A percentile compares a stretch with the other conserved stretches of the same genome.
These are phyloP conservation scores for Pseudozyma thailandica DNA, from an alignment of 1,284 basidiomycete genomes.

Conservation along the genomic window DNA sequence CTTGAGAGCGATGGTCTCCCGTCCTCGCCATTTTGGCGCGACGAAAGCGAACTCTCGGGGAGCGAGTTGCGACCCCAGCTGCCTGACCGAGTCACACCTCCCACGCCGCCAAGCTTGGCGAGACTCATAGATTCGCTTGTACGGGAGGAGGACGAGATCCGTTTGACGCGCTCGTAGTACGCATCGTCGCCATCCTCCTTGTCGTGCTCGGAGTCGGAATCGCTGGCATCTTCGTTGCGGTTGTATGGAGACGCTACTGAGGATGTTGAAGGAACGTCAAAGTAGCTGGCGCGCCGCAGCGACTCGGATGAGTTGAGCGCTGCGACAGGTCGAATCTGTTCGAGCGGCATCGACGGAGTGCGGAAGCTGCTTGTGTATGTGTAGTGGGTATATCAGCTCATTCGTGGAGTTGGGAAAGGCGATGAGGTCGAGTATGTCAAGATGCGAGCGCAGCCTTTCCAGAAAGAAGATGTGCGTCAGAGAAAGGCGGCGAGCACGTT, in stretches of 20 bases:
- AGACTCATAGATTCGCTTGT: slow-evolving; percentile 48
- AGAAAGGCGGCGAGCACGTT: not conserved
- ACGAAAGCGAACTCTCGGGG: slow-evolving; percentile 17
- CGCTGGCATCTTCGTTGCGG: slow-evolving; percentile 21
- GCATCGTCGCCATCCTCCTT: slow-evolving; percentile 24
- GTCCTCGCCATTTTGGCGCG: slow-evolving; percentile 18
- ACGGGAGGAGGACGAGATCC: slow-evolving; percentile 19
- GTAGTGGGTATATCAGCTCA: slow-evolving; percentile 21
- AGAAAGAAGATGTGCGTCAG: not conserved
- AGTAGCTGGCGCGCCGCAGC: slow-evolving; percentile 41
- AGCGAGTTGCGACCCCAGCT: slow-evolving; percentile 53
- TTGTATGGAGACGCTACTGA: slow-evolving; percentile 3
- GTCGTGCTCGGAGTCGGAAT: slow-evolving; percentile 18
- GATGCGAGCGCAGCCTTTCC: not conserved
- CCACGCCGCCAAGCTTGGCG: slow-evolving; percentile 57
- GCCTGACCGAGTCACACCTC: slow-evolving; percentile 59
- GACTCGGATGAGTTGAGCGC: slow-evolving; percentile 48
- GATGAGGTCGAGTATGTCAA: not conserved
- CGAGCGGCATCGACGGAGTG: slow-evolving; percentile 43
- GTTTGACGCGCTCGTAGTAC: slow-evolving; percentile 14
- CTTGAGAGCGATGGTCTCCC: slow-evolving; percentile 18
- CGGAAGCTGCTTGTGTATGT: slow-evolving; percentile 5
- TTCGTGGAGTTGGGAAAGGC: too few species aligned
- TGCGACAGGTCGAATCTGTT: slow-evolving; percentile 50
- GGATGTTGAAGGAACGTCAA: slow-evolving; percentile 19